Base-by-base conservation (phyloP, 2,329 filamentous ascomycete genomes). In the Monosporascus sp. region DNA sequence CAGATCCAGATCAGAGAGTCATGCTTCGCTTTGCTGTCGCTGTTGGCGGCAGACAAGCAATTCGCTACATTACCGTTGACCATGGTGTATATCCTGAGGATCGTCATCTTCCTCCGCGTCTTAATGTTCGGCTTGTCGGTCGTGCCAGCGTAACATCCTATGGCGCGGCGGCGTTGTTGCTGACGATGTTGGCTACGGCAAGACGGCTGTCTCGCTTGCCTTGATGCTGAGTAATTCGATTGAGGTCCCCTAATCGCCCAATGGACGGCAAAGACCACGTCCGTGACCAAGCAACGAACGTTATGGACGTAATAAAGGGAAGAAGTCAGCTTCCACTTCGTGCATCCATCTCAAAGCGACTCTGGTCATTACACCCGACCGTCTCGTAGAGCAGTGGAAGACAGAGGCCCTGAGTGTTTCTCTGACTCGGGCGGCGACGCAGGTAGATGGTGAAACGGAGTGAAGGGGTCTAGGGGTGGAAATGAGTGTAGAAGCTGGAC, bases 121-220 rank as follows among this genome's bases (percentile, higher is more conserved):
- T 72, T 18, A 66, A 67, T 31, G 39, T 74, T 5, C 67, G 72
- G 3, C 53, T 74, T 2, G 27, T 64, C 3, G 72, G 66, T 7
- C 55, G 58, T 6, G 71, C 70, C 1, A 64, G 47, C 56, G 61
- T 3, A 54, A 56, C 5, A 61, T 65, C 24, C 55, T 50, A 6
- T 58, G 62, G 37, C 62, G 60, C 3, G 73, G 74, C 15, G 74
- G 73, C 31, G 65, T 75, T 8, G 60, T 75, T 6, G 74, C 73
- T 1, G 73, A 76, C 44, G 68, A 75, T 27, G 70, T 76, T 15
- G 74, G 74, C 17, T 76, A 70, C 49, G 74, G 74, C 1, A 76
- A 77, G 60, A 77, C 74, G 0, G 64, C 75, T 5, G 60, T 74
- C 25, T 68, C 62, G 5, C 65, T 76, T 14, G 72, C 67, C 1